Evolutionary conservation across 331 rosid species (phyloP).

Genomic region (Quercus lobata): DNA sequence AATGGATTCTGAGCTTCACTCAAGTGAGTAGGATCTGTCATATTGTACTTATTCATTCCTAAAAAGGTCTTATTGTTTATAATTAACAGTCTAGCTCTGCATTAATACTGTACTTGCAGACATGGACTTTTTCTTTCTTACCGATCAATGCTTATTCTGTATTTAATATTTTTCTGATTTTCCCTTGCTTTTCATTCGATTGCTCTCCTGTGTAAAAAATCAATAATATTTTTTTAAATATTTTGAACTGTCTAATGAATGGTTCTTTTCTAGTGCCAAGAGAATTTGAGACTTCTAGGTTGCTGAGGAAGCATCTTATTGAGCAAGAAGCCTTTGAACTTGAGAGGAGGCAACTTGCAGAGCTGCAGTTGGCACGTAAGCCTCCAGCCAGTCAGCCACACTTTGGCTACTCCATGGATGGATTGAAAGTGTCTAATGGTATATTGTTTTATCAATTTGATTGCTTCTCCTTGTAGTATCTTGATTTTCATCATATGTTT

Average conservation of each 20-base stretch:
- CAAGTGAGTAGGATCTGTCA: constrained; percentile 49
- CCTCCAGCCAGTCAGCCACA: constrained; percentile 23
- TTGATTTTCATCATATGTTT: neutral
- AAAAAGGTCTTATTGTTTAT: neutral
- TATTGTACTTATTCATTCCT: neutral
- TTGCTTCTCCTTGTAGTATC: neutral
- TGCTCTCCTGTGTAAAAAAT: neutral
- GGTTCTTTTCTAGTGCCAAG: constrained; percentile 40
- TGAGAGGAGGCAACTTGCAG: constrained; percentile 47
- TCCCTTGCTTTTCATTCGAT: neutral
- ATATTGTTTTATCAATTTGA: neutral
- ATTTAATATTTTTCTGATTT: neutral
- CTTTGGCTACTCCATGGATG: constrained; percentile 40
- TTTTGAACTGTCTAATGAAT: constrained; percentile 11
- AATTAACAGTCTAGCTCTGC: neutral
- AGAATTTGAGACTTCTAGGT: constrained; percentile 35
- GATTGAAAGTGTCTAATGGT: constrained; percentile 49
- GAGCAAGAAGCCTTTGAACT: constrained; percentile 52
- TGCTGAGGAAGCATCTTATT: constrained; percentile 40
- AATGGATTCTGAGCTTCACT: constrained; percentile 44
- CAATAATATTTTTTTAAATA: no score
- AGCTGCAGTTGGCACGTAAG: constrained; percentile 29
- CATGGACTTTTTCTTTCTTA: neutral
- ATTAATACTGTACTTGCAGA: neutral
- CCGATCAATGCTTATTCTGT: neutral